Evolutionary conservation across 179 eudicot genomes (phyloP).

Genomic region (Pouteria campechiana): DNA sequence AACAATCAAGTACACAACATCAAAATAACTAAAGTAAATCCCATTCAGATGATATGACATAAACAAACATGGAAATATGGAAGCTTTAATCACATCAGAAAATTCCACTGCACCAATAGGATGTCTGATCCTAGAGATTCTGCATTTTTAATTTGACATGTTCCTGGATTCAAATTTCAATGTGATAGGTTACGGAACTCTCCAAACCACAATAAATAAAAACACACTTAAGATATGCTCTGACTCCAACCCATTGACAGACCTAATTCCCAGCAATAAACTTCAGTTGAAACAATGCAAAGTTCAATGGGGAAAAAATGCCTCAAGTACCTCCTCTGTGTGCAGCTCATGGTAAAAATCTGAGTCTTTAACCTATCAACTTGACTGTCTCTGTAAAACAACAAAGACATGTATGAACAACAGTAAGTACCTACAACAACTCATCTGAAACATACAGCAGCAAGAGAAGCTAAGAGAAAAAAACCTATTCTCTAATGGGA

Average conservation of each 20-base stretch:
- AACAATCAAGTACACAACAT: too few relatives aligned
- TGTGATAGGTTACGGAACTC: too few relatives aligned
- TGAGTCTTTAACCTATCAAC: conserved; percentile 78
- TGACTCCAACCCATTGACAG: too few relatives aligned
- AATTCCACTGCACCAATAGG: too few relatives aligned
- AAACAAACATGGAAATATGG: too few relatives aligned
- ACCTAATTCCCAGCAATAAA: too few relatives aligned
- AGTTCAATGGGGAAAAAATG: neutral
- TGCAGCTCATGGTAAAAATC: conserved; percentile 75
- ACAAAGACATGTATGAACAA: conserved; percentile 3
- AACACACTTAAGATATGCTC: neutral
- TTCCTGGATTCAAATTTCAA: too few relatives aligned
- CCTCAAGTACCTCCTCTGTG: conserved; percentile 63
- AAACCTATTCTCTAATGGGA: conserved; percentile 74
- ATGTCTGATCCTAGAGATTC: too few relatives aligned
- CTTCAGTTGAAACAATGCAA: neutral
- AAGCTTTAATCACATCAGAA: too few relatives aligned
- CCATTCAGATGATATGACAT: too few relatives aligned
- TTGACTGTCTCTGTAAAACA: conserved; percentile 40
- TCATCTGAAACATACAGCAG: neutral
- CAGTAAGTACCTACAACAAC: conserved; percentile 1
- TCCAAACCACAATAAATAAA: neutral
- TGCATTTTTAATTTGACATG: too few relatives aligned
- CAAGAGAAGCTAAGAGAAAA: neutral
- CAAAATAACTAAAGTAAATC: too few relatives aligned